Percentiles rank a stretch among this genome's conserved stretches.
These are phyloP conservation scores for Corymbia calophylla DNA, from an alignment of 441 rosid genomes.

Conservation along the genomic window DNA sequence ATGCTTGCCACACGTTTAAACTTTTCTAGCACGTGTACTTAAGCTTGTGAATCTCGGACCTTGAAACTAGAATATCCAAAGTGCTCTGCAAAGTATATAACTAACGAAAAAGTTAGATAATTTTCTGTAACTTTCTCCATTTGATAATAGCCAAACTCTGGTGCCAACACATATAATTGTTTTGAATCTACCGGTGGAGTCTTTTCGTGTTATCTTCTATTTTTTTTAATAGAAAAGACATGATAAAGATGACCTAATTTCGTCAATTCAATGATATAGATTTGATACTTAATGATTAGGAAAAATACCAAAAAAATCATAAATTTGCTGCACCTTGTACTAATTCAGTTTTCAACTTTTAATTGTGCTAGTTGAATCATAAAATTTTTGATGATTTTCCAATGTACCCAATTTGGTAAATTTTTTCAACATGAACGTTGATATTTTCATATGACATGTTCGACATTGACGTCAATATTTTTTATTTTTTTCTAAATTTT, in stretches of 20 bases:
- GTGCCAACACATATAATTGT: background rate
- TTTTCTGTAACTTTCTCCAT: background rate
- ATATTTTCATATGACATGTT: fast-evolving
- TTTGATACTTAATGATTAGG: background rate
- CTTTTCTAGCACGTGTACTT: background rate
- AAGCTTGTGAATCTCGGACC: background rate
- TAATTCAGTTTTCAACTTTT: too few species aligned
- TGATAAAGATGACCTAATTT: background rate
- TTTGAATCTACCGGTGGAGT: background rate
- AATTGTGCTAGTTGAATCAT: too few species aligned
- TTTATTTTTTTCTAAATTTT: too few species aligned
- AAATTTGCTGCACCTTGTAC: background rate
- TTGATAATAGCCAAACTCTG: background rate
- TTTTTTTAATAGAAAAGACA: background rate
- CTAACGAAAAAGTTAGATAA: background rate
- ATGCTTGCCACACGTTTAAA: background rate
- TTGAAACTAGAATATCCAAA: background rate
- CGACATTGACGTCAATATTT: background rate
- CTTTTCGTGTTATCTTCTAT: background rate
- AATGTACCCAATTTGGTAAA: background rate
- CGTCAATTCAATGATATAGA: background rate
- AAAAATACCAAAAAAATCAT: background rate
- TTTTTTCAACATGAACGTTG: background rate
- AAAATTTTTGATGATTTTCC: background rate
- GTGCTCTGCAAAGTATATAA: background rate